A percentile compares a stretch with the other conserved stretches of the same genome.
These are phyloP conservation scores for Pueraria montana DNA, from an alignment of 306 rosid genomes.

Conservation along the genomic window DNA sequence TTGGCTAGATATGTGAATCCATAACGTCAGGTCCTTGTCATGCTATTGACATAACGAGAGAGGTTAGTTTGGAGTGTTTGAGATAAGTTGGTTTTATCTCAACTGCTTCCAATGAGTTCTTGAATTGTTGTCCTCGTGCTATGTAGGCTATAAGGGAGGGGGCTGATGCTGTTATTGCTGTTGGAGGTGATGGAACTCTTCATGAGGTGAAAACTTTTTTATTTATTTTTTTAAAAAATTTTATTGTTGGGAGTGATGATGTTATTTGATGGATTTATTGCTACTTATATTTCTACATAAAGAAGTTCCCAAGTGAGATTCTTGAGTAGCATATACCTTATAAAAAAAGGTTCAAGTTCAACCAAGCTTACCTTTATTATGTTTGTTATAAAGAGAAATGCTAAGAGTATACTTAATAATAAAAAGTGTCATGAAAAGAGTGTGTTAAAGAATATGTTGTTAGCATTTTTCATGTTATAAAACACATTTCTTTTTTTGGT, in stretches of 20 bases:
- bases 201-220: slow-evolving; percentile 76
- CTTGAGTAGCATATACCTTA: slow-evolving; percentile 30
- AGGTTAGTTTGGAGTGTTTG: slow-evolving; percentile 66
- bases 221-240: no score
- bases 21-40: slow-evolving; percentile 93
- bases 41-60: slow-evolving; percentile 93
- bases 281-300: neutral
- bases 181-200: slow-evolving; percentile 99
- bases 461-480: neutral
- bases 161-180: slow-evolving; percentile 89
- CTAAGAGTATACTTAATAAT: neutral
- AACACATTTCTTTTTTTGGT: neutral
- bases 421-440: neutral
- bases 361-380: neutral
- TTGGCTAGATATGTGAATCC: slow-evolving; percentile 83
- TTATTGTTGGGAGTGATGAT: neutral
- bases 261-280: slow-evolving; percentile 12
- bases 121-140: slow-evolving; percentile 33
- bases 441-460: neutral
- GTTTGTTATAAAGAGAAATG: neutral
- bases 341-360: slow-evolving; percentile 16
- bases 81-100: slow-evolving; percentile 20
- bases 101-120: slow-evolving; percentile 11
- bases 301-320: slow-evolving; percentile 7
- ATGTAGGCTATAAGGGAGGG: slow-evolving; percentile 91